Evolutionary conservation across 2,329 filamentous ascomycete genomes (phyloP).

Genomic region (Colletotrichum sp.): DNA sequence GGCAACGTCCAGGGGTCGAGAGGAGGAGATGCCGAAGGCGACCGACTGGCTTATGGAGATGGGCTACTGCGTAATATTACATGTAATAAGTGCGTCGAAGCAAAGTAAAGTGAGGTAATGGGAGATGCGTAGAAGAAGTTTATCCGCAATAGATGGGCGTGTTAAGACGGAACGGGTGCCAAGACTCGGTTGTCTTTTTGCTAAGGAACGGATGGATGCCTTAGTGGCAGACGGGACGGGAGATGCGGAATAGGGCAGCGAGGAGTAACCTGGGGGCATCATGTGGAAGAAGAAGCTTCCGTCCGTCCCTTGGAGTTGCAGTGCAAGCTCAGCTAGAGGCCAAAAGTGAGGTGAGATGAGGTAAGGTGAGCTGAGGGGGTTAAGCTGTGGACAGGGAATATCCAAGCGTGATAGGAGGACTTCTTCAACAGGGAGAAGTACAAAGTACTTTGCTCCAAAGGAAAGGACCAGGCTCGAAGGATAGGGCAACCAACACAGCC

Average conservation of each 20-base stretch:
- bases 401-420: not conserved
- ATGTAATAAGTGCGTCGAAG: not conserved
- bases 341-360: slow-evolving; percentile 4
- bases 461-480: not conserved
- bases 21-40: not conserved
- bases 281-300: slow-evolving; percentile 4
- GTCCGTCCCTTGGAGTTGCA: not conserved
- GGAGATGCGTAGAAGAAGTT: not conserved
- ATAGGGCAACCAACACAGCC: not conserved
- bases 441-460: not conserved
- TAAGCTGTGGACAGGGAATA: not conserved
- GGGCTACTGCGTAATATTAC: not conserved
- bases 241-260: slow-evolving; percentile 3
- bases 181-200: not conserved
- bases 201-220: not conserved
- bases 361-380: not conserved
- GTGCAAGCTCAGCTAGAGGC: not conserved
- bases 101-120: not conserved
- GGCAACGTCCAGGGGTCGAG: not conserved
- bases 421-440: not conserved
- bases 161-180: not conserved
- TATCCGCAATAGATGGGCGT: not conserved
- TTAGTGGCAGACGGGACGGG: slow-evolving; percentile 7
- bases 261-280: not conserved
- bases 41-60: not conserved